These are phyloP conservation scores for Colletotrichum gigasporum DNA, from an alignment of 2,329 filamentous ascomycete genomes.

Conservation along the genomic window DNA sequence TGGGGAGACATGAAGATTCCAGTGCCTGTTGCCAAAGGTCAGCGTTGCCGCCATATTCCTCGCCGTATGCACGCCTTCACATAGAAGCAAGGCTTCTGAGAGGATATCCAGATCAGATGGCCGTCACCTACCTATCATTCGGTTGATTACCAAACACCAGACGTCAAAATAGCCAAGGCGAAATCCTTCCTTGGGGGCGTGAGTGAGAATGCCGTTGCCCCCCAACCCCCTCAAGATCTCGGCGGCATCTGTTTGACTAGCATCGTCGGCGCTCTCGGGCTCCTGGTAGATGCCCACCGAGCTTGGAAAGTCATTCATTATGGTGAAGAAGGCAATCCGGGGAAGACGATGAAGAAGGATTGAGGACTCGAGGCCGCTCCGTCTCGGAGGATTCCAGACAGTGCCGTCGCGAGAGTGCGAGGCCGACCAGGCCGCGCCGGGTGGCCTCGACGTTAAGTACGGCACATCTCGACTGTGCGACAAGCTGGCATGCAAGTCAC, in stretches of 20 bases:
- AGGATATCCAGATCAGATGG: too few relatives aligned
- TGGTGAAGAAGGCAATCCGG: neutral
- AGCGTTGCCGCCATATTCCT: neutral
- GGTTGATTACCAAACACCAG: constrained; percentile 46
- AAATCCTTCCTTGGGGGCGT: constrained; percentile 45
- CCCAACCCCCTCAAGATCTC: constrained; percentile 22
- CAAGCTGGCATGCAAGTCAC: constrained; percentile 12
- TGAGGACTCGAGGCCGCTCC: neutral
- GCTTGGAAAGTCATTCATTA: constrained; percentile 41
- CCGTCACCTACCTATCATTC: constrained; percentile 48
- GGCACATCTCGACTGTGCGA: neutral
- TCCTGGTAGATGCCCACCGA: constrained; percentile 30
- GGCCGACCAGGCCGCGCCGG: constrained; percentile 1
- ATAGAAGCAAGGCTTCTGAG: neutral
- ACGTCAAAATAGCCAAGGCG: constrained; percentile 47
- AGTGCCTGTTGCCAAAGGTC: constrained; percentile 40
- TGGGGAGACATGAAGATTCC: constrained; percentile 48
- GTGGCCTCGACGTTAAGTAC: constrained; percentile 15
- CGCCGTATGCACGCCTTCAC: neutral
- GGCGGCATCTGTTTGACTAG: constrained; percentile 35
- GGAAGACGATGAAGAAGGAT: neutral
- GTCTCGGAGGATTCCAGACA: neutral
- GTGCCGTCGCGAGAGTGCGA: neutral
- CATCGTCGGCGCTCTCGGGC: constrained; percentile 2
- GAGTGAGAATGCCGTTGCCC: constrained; percentile 40